Evolutionary conservation across 257 asterid genomes (phyloP).

Genomic region (Solanum appendiculatum): DNA sequence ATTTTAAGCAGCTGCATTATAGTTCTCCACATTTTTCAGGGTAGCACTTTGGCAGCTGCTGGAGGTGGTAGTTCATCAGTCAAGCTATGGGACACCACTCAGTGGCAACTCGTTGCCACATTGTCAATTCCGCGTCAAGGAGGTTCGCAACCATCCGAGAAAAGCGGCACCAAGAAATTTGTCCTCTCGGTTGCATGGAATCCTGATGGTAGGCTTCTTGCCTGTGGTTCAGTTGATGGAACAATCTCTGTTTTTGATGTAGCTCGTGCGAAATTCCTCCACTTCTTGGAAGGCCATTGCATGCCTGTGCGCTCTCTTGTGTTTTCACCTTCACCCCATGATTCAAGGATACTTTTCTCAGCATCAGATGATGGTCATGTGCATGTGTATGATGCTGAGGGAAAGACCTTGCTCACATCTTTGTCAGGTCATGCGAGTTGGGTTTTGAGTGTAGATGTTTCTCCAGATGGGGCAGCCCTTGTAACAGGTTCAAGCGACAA

Average conservation of each 20-base stretch:
- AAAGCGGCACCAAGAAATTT: slow-evolving; percentile 70
- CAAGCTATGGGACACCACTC: slow-evolving; percentile 87
- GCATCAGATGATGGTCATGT: slow-evolving; percentile 85
- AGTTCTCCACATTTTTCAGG: slow-evolving; percentile 30
- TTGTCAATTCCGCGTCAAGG: slow-evolving; percentile 83
- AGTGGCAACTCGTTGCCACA: slow-evolving; percentile 65
- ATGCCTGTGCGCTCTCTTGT: slow-evolving; percentile 94
- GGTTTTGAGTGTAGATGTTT: slow-evolving; percentile 80
- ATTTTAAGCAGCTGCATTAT: background rate
- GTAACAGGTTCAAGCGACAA: slow-evolving; percentile 88
- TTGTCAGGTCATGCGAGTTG: slow-evolving; percentile 89
- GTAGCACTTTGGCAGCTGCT: slow-evolving; percentile 83
- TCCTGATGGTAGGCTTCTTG: slow-evolving; percentile 67
- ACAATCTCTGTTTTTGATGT: slow-evolving; percentile 84
- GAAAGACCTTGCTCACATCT: slow-evolving; percentile 59
- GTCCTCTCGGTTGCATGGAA: slow-evolving; percentile 93
- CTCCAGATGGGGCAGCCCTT: slow-evolving; percentile 82
- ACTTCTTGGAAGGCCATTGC: slow-evolving; percentile 89
- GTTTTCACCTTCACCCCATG: slow-evolving; percentile 69
- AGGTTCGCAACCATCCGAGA: slow-evolving; percentile 58
- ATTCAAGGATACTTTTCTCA: slow-evolving; percentile 79
- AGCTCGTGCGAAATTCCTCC: slow-evolving; percentile 63
- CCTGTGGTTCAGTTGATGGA: slow-evolving; percentile 93
- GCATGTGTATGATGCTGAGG: slow-evolving; percentile 73
- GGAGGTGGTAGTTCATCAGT: slow-evolving; percentile 97